Base-by-base conservation (phyloP, 1,284 basidiomycete species). In the Puccinia hordei region DNA sequence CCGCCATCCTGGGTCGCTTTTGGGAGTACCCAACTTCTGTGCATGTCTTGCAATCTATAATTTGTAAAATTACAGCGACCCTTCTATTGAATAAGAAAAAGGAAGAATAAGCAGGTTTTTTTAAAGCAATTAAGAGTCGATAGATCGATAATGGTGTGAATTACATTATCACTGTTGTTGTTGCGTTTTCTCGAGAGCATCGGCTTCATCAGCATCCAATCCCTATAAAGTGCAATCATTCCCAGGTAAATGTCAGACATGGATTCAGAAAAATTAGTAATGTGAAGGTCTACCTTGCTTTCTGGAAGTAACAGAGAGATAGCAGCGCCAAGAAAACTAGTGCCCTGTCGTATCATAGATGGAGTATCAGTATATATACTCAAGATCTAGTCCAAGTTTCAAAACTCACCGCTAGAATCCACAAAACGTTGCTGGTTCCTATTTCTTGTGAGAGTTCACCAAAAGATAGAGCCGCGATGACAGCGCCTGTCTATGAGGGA, bases 381-480 rank as follows among this genome's bases (percentile, higher is more conserved):
- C 2, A 49, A 49, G 38, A 12, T 41, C 38, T 6, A 41, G 4
- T 12, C 38, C 38, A 41, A 41, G 12, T 41, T 41, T 41, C 38
- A 41, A 41, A 41, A 41, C 66, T 69, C 24, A 69, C 66, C 9
- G 66, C 49, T 35, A 69, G 30, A 27, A 69, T 69, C 66, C 66
- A 69, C 24, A 69, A 27, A 22, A 69, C 66, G 2, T 13, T 27
- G 24, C 13, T 49, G 24, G 66, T 69, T 12, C 66, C 66, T n/a
- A 46, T 46, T 8, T 27, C 9, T 19, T 69, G 24, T 12, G 66
- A 69, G 41, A 69, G 66, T 22, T 69, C 66, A 30, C 66, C 66
- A 69, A 69, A 69, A n/a, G 66, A 49, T 4, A 69, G 19, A 19
- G 66, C 66, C 5, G 66, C 66, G n/a, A 69, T 69, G 24, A 69